Evolutionary conservation across 2,329 filamentous ascomycete species (phyloP), one percentile per base, ranked within the genome.

Genomic region (Fusarium sp.): DNA sequence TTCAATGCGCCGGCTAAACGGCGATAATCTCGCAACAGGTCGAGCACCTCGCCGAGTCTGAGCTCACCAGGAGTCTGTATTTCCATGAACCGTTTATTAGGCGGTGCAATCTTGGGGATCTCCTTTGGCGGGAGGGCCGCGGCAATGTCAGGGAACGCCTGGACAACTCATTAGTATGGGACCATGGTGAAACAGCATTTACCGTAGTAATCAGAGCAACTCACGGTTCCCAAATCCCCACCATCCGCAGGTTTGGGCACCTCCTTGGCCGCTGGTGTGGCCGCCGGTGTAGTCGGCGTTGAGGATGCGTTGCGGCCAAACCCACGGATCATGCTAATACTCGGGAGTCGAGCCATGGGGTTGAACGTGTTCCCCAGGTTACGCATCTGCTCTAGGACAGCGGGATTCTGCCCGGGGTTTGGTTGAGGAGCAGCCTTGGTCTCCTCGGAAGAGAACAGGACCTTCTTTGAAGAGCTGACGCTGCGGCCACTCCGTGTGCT

Each of bases 311-410:
- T 82, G 62, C 92, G 86, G 1, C 94, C 93, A 77, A 97, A 96
- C 1, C 91, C 92, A 65, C 93, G 91, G 75, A 97, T 92, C 79
- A 92, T 89, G 65, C 89, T 89, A 80, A 97, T 95, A 36, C 91
- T 86, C 2, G 93, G 91, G 61, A 97, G 89, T 61, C 94, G 90
- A 52, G 91, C 94, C 81, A 97, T 92, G 4, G 95, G 95, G 78
- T 97, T 97, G 36, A 97, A 86, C 1, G 92, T 92, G 80, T 89
- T 97, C 40, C 94, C 92, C 69, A 97, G 88, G 80, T 90, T 96
- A 64, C 94, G 91, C 86, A 97, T 92, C 14, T 94, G 94, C 73
- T 97, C 94, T 2, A 97, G 89, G 14, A 91, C 83, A 33, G 93
- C 91, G 4, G 92, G 91, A 59, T 80, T 81, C 65, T 80, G 79